Evolutionary conservation across 345 rosid species (phyloP).

Genomic region (Balakata baccata): DNA sequence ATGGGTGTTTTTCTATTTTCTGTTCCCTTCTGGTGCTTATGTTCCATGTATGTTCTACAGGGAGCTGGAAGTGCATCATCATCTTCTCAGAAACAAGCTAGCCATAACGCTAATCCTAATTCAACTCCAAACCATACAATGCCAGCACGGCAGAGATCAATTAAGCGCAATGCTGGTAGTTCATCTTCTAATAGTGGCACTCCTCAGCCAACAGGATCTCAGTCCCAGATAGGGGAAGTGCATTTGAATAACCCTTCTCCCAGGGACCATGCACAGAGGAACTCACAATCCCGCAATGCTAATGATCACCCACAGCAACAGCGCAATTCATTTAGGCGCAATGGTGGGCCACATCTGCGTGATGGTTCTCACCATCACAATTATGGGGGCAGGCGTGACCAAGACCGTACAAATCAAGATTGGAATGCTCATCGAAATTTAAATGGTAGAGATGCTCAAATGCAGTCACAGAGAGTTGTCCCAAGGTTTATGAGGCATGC

Average conservation of each 20-base stretch:
- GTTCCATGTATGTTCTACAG: constrained; percentile 24
- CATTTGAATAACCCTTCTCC: constrained; percentile 43
- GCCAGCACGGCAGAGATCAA: constrained; percentile 38
- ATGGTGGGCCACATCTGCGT: constrained; percentile 45
- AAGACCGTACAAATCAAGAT: constrained; percentile 44
- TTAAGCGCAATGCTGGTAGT: constrained; percentile 36
- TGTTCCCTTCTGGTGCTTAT: neutral
- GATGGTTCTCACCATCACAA: constrained; percentile 66
- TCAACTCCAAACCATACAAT: constrained; percentile 35
- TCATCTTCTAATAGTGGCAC: constrained; percentile 38
- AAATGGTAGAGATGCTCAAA: constrained; percentile 60
- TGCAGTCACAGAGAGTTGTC: constrained; percentile 53
- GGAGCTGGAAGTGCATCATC: constrained; percentile 30
- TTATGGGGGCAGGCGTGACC: constrained; percentile 75
- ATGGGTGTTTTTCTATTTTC: neutral
- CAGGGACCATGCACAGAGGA: constrained; percentile 53
- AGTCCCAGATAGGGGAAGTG: constrained; percentile 32
- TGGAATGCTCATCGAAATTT: constrained; percentile 54
- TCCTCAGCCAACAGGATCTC: constrained; percentile 42
- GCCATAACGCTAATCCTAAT: constrained; percentile 30
- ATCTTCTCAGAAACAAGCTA: constrained; percentile 38
- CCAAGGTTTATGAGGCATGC: constrained; percentile 60
- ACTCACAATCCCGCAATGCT: constrained; percentile 48
- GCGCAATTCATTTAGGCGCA: constrained; percentile 65
- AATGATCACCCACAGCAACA: constrained; percentile 52